Evolutionary conservation across 768 basidiomycete species (phyloP).

Genomic region (Boletales sp.): DNA sequence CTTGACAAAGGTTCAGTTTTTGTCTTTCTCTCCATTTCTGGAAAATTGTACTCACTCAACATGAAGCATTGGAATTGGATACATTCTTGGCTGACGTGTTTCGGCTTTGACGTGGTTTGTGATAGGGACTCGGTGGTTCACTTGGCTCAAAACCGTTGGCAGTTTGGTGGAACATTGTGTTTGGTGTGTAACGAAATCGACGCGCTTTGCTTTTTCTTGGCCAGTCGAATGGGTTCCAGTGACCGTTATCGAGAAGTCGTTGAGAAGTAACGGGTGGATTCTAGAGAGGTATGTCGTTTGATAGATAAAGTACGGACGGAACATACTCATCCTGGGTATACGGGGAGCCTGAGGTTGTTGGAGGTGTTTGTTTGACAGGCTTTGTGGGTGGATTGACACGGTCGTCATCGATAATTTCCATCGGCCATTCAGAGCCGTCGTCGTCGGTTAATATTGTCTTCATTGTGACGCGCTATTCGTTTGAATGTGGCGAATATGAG

Average conservation of each 20-base stretch:
- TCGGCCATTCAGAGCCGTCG: conserved; percentile 26
- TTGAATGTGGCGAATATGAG: background rate
- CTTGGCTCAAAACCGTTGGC: background rate
- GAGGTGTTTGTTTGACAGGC: conserved; percentile 17
- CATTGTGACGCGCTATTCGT: conserved; percentile 12
- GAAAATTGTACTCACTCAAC: conserved; percentile 9
- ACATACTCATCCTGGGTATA: conserved; percentile 12
- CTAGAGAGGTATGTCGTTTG: conserved; percentile 9
- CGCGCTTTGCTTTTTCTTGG: background rate
- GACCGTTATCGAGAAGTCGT: conserved; percentile 11
- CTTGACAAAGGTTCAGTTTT: background rate
- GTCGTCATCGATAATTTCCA: conserved; percentile 29
- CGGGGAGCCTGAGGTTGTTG: background rate
- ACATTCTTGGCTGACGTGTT: background rate
- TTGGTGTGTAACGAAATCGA: too few relatives aligned
- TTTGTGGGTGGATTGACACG: conserved; percentile 8
- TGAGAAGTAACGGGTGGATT: conserved; percentile 15
- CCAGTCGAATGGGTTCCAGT: background rate
- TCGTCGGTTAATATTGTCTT: conserved; percentile 12
- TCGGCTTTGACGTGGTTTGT: background rate
- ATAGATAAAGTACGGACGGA: conserved; percentile 4
- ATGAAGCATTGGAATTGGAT: background rate
- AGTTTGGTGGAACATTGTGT: background rate
- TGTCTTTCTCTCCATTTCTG: background rate
- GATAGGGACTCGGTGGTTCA: background rate